Evolutionary conservation across 1,139 yeast genomes (phyloP), one percentile per base, ranked within the genome.

Genomic region (Geotrichum macrosporum): DNA sequence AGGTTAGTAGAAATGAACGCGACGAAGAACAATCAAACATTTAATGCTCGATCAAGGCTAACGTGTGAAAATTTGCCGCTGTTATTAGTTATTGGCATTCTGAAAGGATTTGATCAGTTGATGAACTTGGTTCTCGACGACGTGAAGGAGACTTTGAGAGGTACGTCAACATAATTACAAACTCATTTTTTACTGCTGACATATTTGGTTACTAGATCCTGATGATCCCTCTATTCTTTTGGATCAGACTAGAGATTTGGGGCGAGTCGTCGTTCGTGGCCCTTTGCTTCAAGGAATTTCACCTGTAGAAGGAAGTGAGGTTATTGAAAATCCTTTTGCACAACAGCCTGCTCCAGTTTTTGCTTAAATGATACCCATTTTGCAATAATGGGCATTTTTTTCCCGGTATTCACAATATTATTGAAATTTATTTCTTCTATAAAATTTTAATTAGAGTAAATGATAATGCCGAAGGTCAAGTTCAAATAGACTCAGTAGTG

Each of bases 51-150:
- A n/a, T n/a, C n/a, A n/a, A n/a, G n/a, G n/a, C n/a, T 33, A 12
- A 27, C 10, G 16, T 29, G 6, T 5, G 21, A 27, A n/a, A 34
- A 38, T 27, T 12, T 6, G 22, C 10, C 8, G 13, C 19, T 9
- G 41, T 21, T 24, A n/a, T 9, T n/a, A 62, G 81, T 89, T 8
- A 73, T 75, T 21, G 98, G 98, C 20, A 68, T 71, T 0, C 74
- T 92, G 57, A 86, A 84, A 59, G 97, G 98, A 16, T 88, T 76
- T 63, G 98, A 92, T 64, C 94, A 85, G 65, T 74, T 88, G 65
- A 84, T 89, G 94, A 92, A 92, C 68, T 73, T 92, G 57, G 97
- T 92, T 6, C 75, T 92, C 56, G 96, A 88, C 59, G 81, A 88
- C 39, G 89, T 85, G 10, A 74, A 75, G 41, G 96, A 92, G 64